Conservation (phyloP, 306 rosid genomes). For the Mimosa pudica region DNA sequence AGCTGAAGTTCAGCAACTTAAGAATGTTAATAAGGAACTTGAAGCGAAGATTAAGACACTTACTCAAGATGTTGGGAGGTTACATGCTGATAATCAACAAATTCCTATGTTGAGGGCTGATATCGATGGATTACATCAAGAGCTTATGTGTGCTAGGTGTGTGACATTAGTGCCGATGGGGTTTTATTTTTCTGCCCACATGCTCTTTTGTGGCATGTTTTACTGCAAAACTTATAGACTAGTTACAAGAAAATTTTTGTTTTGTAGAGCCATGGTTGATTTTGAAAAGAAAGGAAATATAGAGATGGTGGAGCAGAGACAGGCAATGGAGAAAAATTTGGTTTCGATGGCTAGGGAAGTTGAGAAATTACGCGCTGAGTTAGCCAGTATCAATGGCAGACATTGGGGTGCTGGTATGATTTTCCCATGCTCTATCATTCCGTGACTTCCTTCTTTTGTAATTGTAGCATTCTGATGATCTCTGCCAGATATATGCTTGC, state of each 20-base stretch:
- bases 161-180: constrained; percentile 31
- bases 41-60: constrained; percentile 62
- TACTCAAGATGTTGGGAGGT: constrained; percentile 57
- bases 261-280: constrained; percentile 61
- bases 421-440: constrained; percentile 1
- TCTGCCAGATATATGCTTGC: constrained; percentile 12
- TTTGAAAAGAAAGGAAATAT: constrained; percentile 84
- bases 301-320: constrained; percentile 86
- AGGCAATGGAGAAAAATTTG: constrained; percentile 84
- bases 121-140: constrained; percentile 77
- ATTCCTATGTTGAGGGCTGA: constrained; percentile 64
- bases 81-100: constrained; percentile 75
- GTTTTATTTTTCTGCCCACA: constrained; percentile 32
- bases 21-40: constrained; percentile 64
- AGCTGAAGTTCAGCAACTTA: constrained; percentile 73
- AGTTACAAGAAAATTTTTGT: constrained; percentile 24
- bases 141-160: constrained; percentile 78
- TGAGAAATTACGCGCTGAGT: constrained; percentile 86
- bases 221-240: not conserved
- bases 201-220: constrained; percentile 11
- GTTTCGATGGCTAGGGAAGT: constrained; percentile 95
- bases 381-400: constrained; percentile 62
- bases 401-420: constrained; percentile 80
- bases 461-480: constrained; percentile 25
- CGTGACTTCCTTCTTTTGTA: constrained; percentile 11